Percentiles rank a stretch among this genome's conserved stretches.
phyloP scores from a whole-genome alignment of 192 early-diverging fungal genomes.

The Piromyces finnis region DNA sequence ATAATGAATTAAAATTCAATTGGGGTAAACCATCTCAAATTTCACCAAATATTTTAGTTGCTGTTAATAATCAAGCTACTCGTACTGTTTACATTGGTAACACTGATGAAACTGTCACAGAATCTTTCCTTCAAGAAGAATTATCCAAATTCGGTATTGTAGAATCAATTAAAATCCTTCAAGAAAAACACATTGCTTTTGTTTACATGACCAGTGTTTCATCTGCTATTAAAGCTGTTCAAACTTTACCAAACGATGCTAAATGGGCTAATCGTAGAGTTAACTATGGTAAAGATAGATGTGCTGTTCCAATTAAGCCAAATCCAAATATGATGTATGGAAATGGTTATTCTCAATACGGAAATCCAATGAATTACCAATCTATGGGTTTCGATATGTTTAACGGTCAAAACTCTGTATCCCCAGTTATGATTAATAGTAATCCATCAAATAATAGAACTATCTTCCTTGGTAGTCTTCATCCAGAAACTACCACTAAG shows the following conservation, averaged over 20 bases:
- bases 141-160: slow-evolving; percentile 49
- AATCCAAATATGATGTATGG: neutral
- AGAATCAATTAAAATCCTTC: slow-evolving; percentile 49
- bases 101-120: slow-evolving; percentile 38
- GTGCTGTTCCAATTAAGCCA: slow-evolving; percentile 13
- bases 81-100: slow-evolving; percentile 72
- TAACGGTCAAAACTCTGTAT: neutral
- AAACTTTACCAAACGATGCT: slow-evolving; percentile 27
- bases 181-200: slow-evolving; percentile 66
- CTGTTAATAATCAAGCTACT: slow-evolving; percentile 46
- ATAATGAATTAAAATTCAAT: slow-evolving; percentile 47
- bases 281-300: slow-evolving; percentile 74
- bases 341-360: neutral
- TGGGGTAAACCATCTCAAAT: slow-evolving; percentile 52
- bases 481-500: slow-evolving; percentile 55
- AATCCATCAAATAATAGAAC: slow-evolving; percentile 37
- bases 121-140: slow-evolving; percentile 20
- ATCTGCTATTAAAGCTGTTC: slow-evolving; percentile 57
- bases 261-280: slow-evolving; percentile 38
- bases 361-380: neutral
- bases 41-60: slow-evolving; percentile 27
- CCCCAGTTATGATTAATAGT: neutral
- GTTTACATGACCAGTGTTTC: slow-evolving; percentile 56
- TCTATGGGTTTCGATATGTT: neutral
- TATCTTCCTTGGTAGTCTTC: slow-evolving; percentile 65